Conservation (phyloP, 1,284 basidiomycete species). For the Cryptococcus sp. region DNA sequence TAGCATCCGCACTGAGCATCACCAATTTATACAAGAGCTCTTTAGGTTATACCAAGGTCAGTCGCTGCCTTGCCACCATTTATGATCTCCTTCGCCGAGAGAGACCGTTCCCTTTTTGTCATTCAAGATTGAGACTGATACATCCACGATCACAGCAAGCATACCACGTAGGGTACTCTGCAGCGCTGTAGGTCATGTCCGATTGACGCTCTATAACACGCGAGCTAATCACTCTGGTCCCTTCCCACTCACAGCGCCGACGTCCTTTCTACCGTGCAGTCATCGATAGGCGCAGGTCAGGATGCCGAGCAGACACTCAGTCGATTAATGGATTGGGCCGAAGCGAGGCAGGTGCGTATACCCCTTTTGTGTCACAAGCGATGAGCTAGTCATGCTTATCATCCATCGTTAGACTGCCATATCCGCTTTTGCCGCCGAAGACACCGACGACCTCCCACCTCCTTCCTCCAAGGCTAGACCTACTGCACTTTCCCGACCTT, state of each 20-base stretch:
- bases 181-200: conserved; percentile 44
- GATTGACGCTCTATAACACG: no score
- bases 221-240: not conserved
- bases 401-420: conserved; percentile 37
- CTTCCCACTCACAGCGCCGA: conserved; percentile 32
- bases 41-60: conserved; percentile 51
- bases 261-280: conserved; percentile 50
- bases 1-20: conserved; percentile 53
- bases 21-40: conserved; percentile 53
- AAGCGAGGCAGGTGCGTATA: conserved; percentile 49
- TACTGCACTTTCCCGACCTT: conserved; percentile 2
- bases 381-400: not conserved
- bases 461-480: not conserved
- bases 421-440: conserved; percentile 45
- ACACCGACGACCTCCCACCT: conserved; percentile 31
- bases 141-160: conserved; percentile 41
- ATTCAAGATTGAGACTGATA: not conserved
- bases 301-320: conserved; percentile 48
- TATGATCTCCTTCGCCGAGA: not conserved
- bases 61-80: conserved; percentile 11
- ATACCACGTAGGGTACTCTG: conserved; percentile 53
- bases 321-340: conserved; percentile 54
- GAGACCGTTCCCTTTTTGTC: conserved; percentile 3
- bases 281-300: conserved; percentile 43
- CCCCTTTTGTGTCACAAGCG: not conserved